phyloP scores from a whole-genome alignment of 306 rosid species.

The Castanospermum australe region DNA sequence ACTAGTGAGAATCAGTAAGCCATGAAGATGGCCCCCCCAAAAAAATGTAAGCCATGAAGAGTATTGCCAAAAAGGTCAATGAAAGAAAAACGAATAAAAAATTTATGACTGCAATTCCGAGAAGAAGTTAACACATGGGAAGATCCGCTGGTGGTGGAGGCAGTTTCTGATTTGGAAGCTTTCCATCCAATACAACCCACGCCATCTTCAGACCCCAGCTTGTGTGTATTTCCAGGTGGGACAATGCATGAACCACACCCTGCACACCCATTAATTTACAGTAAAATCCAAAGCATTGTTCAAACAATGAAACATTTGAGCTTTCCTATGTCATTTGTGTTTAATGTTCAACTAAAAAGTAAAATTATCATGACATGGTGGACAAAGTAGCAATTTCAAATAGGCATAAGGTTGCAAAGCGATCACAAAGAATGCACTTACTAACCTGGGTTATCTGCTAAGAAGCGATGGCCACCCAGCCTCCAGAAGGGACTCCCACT shows the following conservation, averaged over 20 bases:
- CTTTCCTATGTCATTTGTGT: background rate
- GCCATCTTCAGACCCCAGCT: constrained; percentile 63
- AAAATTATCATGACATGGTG: background rate
- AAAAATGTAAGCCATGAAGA: background rate
- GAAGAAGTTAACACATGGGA: constrained; percentile 30
- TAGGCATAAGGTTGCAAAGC: background rate
- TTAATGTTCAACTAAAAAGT: background rate
- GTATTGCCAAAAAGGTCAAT: background rate
- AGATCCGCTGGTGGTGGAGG: constrained; percentile 52
- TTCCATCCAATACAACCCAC: constrained; percentile 53
- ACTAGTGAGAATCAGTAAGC: too few species aligned
- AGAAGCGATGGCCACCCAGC: constrained; percentile 50
- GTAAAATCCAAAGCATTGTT: background rate
- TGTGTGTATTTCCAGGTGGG: constrained; percentile 49
- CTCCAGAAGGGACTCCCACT: constrained; percentile 48
- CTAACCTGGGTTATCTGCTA: constrained; percentile 54
- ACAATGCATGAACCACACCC: constrained; percentile 68
- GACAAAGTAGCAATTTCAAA: background rate
- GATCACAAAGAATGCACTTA: background rate
- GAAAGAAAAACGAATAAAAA: background rate
- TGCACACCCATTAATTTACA: background rate
- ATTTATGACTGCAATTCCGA: background rate
- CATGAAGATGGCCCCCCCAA: too few species aligned
- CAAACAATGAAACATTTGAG: too few species aligned
- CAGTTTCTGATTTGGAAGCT: constrained; percentile 46